Base-by-base conservation (phyloP, 2,329 filamentous ascomycete genomes). In the Coleophoma eucalyptorum region DNA sequence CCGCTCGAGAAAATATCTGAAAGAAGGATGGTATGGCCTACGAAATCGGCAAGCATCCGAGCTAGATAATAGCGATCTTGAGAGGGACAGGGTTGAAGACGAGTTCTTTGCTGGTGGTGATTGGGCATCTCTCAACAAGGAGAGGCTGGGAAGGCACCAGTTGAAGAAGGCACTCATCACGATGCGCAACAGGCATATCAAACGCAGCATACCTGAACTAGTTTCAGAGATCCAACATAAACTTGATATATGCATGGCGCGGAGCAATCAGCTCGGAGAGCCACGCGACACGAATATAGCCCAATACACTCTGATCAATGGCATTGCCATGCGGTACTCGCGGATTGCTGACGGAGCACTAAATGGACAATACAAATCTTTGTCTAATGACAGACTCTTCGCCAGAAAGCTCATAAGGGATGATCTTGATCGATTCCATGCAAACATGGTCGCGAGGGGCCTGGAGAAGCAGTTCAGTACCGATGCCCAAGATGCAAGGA, bases 1-100 rank as follows among this genome's bases (percentile, higher is more conserved):
- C 32, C 65, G 69, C 45, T 60, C 65, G 2, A 49, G 52, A 15
- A 59, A 71, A 15, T 61, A 65, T 19, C 62, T 77, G 0, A 51
- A 52, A 31, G 50, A 56, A 47, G 73, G 74, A 7, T 76, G 74
- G 72, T 73, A 75, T 55, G 67, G 67, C 1, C 52, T 77, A 18
- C 65, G 63, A 37, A 76, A 76, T 58, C 48, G 72, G 48, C 54
- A 75, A 56, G 48, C 67, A 50, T 26, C 45, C 15, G 54, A 56
- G 47, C 18, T 41, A 19, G 48, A 69, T 56, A 46, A 69, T 59
- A 21, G 61, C 60, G 46, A 65, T 43, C 7, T 37, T 32, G 50
- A 51, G 50, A 43, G 49, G 38, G 50, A 49, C 52, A 52, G 21
- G 11, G 50, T 33, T 33, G 57, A 51, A 43, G 49, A 40, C 5